Conservation (phyloP, 371 early-diverging fungal genomes). For the Funneliformis caledonium region DNA sequence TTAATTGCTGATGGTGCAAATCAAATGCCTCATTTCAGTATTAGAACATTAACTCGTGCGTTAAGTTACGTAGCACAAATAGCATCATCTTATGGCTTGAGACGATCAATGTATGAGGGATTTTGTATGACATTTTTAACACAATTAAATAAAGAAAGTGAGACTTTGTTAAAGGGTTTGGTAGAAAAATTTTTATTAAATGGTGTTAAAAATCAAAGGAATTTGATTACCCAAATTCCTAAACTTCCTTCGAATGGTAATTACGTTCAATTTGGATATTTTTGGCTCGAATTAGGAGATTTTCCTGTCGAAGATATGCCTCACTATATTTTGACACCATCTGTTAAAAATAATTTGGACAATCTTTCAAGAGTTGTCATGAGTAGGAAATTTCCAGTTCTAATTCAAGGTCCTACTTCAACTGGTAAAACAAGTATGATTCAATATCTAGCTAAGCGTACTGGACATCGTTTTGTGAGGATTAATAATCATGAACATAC, state of each 20-base stretch:
- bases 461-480: slow-evolving; percentile 95
- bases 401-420: slow-evolving; percentile 99
- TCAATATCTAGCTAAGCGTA: slow-evolving; percentile 93
- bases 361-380: slow-evolving; percentile 94
- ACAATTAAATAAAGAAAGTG: slow-evolving; percentile 80
- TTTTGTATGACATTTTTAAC: slow-evolving; percentile 95
- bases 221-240: slow-evolving; percentile 68
- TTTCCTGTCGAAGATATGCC: slow-evolving; percentile 54
- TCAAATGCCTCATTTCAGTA: slow-evolving; percentile 89
- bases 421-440: slow-evolving; percentile 99
- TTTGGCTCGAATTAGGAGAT: slow-evolving; percentile 84
- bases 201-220: slow-evolving; percentile 64
- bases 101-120: slow-evolving; percentile 90
- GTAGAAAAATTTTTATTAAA: slow-evolving; percentile 70
- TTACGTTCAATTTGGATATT: slow-evolving; percentile 82
- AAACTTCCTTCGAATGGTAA: slow-evolving; percentile 59
- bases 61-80: slow-evolving; percentile 82
- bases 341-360: slow-evolving; percentile 83
- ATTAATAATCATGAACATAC: slow-evolving; percentile 99
- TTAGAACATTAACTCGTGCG: slow-evolving; percentile 94
- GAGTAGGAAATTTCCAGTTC: slow-evolving; percentile 92
- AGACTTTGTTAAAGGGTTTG: slow-evolving; percentile 60
- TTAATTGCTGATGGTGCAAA: slow-evolving; percentile 90
- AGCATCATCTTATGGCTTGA: slow-evolving; percentile 73
- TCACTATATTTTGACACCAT: slow-evolving; percentile 88